Evolutionary conservation across 2,329 filamentous ascomycete species (phyloP).

Genomic region (Phaeosphaeria sp.): DNA sequence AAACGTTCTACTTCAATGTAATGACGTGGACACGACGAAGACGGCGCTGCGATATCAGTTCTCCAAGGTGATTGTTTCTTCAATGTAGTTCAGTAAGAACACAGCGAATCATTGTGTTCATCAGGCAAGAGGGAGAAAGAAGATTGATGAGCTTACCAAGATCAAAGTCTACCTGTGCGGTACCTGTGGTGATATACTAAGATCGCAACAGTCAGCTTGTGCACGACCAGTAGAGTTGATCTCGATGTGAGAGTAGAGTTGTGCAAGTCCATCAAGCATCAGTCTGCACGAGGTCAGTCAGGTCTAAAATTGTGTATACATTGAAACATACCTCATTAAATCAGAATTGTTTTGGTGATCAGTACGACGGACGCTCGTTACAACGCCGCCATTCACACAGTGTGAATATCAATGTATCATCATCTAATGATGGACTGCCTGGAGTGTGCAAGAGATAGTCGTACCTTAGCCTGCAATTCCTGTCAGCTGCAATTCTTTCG

Average conservation of each 20-base stretch:
- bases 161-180: neutral
- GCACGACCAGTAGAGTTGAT: constrained; percentile 13
- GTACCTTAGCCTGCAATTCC: constrained; percentile 38
- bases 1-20: neutral
- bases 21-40: neutral
- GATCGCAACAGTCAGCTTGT: constrained; percentile 27
- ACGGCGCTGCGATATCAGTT: constrained; percentile 58
- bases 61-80: constrained; percentile 72
- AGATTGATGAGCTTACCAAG: constrained; percentile 23
- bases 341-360: constrained; percentile 73
- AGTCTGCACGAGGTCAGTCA: constrained; percentile 41
- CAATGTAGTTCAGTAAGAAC: constrained; percentile 68
- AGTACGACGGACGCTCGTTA: constrained; percentile 58
- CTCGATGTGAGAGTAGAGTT: constrained; percentile 12
- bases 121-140: constrained; percentile 51
- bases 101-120: constrained; percentile 68
- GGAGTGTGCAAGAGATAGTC: constrained; percentile 33
- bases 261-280: constrained; percentile 45
- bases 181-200: constrained; percentile 8
- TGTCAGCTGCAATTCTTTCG: constrained; percentile 9
- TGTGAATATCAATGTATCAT: constrained; percentile 72
- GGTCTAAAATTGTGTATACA: neutral
- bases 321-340: constrained; percentile 66
- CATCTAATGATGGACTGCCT: constrained; percentile 59
- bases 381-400: constrained; percentile 66